phyloP scores from a whole-genome alignment of 2,329 filamentous ascomycete species.

The Alternaria alternata region DNA sequence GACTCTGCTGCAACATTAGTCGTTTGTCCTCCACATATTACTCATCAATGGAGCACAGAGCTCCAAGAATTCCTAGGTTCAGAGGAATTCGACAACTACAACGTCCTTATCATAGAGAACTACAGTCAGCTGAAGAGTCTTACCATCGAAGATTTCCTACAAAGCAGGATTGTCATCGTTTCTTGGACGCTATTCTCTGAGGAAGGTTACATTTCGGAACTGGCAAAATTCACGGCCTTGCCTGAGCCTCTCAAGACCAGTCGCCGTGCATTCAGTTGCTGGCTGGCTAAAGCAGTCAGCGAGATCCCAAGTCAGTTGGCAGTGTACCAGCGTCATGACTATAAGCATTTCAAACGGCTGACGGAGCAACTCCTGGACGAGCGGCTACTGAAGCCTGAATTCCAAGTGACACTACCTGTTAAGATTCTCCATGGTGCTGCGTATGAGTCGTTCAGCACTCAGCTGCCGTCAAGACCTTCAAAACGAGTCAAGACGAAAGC shows the following conservation, averaged over 20 bases:
- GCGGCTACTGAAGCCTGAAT: constrained; percentile 44
- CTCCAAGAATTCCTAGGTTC: constrained; percentile 59
- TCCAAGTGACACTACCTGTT: constrained; percentile 50
- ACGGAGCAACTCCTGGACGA: constrained; percentile 32
- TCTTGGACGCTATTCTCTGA: constrained; percentile 60
- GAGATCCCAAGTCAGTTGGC: constrained; percentile 55
- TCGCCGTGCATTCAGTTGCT: constrained; percentile 61
- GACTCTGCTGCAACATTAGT: constrained; percentile 62
- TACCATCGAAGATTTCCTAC: constrained; percentile 53
- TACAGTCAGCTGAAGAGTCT: constrained; percentile 51
- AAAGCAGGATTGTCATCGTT: constrained; percentile 64
- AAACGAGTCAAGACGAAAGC: constrained; percentile 12
- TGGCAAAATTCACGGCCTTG: constrained; percentile 61
- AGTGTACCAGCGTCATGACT: constrained; percentile 43
- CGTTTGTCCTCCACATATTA: constrained; percentile 64
- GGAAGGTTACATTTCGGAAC: constrained; percentile 57
- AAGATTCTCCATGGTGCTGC: constrained; percentile 48
- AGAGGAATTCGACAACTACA: constrained; percentile 43
- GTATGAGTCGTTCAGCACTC: constrained; percentile 37
- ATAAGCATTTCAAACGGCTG: constrained; percentile 37
- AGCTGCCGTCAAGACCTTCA: constrained; percentile 11
- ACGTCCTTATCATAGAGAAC: constrained; percentile 56
- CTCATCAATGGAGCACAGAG: constrained; percentile 67
- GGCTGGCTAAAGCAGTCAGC: constrained; percentile 58
- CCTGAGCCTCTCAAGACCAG: constrained; percentile 47